Conservation (phyloP, 164 flowering plant species). For the Liriodendron chinense region DNA sequence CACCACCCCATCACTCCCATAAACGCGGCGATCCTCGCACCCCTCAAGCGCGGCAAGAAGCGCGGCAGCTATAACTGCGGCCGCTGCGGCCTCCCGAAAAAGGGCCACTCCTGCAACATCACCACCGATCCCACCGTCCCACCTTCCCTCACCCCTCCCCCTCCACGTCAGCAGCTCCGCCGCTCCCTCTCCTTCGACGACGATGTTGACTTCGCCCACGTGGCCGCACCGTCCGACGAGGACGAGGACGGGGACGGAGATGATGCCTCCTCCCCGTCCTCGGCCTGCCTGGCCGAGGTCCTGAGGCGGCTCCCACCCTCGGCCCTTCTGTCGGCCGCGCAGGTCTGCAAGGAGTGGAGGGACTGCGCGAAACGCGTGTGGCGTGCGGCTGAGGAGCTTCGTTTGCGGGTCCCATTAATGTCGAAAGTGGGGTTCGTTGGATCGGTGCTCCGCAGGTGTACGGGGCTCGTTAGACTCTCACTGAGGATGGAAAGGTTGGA, state of each 20-base stretch:
- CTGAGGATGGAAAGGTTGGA: constrained; percentile 86
- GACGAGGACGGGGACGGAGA: constrained; percentile 15
- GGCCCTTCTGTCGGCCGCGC: constrained; percentile 63
- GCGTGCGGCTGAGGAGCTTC: constrained; percentile 80
- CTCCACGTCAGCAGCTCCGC: constrained; percentile 28
- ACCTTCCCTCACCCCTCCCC: constrained; percentile 7
- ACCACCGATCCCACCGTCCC: constrained; percentile 12
- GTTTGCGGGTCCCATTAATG: constrained; percentile 62
- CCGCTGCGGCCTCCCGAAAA: constrained; percentile 86
- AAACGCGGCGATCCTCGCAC: constrained; percentile 11
- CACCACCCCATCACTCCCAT: constrained; percentile 32
- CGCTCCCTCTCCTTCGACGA: constrained; percentile 74
- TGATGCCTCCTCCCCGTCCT: constrained; percentile 13
- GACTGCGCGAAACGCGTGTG: constrained; percentile 63
- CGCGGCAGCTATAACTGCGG: constrained; percentile 92
- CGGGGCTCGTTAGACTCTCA: constrained; percentile 59
- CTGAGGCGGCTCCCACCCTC: constrained; percentile 78
- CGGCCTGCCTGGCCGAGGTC: constrained; percentile 63
- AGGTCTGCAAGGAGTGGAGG: constrained; percentile 91
- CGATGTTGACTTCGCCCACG: constrained; percentile 22
- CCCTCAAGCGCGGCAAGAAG: constrained; percentile 42
- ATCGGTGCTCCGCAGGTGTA: constrained; percentile 80
- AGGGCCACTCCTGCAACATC: constrained; percentile 65
- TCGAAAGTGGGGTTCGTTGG: constrained; percentile 65
- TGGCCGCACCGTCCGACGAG: neutral